Evolutionary conservation across 768 basidiomycete genomes (phyloP).

Genomic region (Panaeolus papilionaceus): DNA sequence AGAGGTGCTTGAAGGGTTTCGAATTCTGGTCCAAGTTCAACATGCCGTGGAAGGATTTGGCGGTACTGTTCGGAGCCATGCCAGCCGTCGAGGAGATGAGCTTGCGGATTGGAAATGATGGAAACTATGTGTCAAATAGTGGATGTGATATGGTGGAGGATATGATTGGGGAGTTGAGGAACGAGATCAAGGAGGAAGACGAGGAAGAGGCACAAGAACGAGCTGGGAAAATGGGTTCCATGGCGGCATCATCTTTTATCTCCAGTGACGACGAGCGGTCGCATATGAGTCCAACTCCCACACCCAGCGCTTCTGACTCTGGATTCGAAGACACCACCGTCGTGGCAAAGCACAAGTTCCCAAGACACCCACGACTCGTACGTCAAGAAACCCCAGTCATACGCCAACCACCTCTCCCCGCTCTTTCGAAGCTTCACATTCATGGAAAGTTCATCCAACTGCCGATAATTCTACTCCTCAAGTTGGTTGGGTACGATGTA

Average conservation of each 20-base stretch:
- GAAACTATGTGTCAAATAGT: neutral
- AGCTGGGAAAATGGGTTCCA: too few relatives aligned
- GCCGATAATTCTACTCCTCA: neutral
- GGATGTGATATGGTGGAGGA: neutral
- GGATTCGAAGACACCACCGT: slow-evolving; percentile 6
- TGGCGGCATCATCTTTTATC: too few relatives aligned
- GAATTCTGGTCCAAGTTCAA: slow-evolving; percentile 2
- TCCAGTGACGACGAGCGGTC: neutral
- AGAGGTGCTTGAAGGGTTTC: neutral
- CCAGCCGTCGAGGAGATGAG: neutral
- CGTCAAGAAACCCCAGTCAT: neutral
- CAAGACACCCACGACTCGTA: neutral
- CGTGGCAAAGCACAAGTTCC: neutral
- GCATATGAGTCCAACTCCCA: neutral
- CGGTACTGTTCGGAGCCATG: neutral
- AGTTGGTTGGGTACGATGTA: neutral
- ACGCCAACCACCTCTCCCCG: neutral
- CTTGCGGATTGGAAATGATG: neutral
- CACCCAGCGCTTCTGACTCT: neutral
- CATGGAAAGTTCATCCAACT: slow-evolving; percentile 11
- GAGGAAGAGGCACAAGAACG: neutral
- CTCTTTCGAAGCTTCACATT: neutral
- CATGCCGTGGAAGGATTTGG: neutral
- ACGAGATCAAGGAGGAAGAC: neutral
- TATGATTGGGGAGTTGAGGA: neutral